These are phyloP conservation scores for Phaeotremella skinneri DNA, from an alignment of 768 basidiomycete species.

Conservation along the genomic window DNA sequence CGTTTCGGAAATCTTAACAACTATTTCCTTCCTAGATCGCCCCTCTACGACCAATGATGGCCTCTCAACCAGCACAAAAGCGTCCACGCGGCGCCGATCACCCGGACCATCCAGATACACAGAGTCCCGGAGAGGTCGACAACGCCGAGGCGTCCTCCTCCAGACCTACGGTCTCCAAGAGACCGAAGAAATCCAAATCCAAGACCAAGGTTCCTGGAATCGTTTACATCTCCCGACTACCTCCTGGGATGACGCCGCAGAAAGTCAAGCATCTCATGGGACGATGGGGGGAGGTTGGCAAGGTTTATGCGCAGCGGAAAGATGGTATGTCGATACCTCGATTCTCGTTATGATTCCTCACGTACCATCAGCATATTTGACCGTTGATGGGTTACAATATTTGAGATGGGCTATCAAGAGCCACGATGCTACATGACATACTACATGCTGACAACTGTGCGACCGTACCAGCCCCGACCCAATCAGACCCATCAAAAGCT, in stretches of 20 bases:
- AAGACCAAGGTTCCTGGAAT: conserved; percentile 61
- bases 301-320: conserved; percentile 81
- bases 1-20: not conserved
- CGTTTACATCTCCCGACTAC: conserved; percentile 91
- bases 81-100: too few species aligned
- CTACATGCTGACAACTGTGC: conserved; percentile 11
- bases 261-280: conserved; percentile 94
- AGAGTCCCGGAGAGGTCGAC: too few species aligned
- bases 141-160: too few species aligned
- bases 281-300: conserved; percentile 80
- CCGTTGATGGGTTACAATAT: not conserved
- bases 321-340: conserved; percentile 63
- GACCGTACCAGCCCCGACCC: conserved; percentile 59
- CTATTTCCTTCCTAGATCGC: too few species aligned
- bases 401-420: conserved; percentile 1
- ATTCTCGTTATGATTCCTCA: not conserved
- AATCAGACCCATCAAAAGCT: conserved; percentile 6
- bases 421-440: too few species aligned
- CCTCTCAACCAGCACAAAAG: too few species aligned
- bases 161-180: too few species aligned
- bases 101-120: too few species aligned
- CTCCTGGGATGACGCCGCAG: conserved; percentile 94
- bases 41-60: too few species aligned
- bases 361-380: not conserved
- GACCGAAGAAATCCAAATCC: conserved; percentile 28